These are phyloP conservation scores for Podaxis sp. DNA, from an alignment of 768 basidiomycete species.

Conservation along the genomic window DNA sequence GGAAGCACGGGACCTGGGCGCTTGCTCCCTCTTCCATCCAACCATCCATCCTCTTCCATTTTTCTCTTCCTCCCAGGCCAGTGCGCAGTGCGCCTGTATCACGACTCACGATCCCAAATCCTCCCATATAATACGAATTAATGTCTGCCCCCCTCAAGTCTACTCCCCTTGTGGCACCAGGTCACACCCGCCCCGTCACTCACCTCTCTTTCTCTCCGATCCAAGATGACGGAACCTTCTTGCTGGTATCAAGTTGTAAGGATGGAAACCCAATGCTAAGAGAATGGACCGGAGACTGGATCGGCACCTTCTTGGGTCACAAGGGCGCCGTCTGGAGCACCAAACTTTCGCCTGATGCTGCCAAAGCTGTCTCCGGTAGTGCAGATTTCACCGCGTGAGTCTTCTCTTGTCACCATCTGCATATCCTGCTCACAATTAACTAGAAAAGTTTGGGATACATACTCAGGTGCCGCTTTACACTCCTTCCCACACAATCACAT, in stretches of 20 bases:
- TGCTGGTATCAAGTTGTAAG: conserved; percentile 96
- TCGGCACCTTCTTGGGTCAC: conserved; percentile 86
- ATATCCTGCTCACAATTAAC: conserved; percentile 13
- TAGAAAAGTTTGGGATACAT: conserved; percentile 97
- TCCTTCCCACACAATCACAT: conserved; percentile 99
- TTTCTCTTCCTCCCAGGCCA: conserved; percentile 24
- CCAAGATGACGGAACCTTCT: conserved; percentile 79
- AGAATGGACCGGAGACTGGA: conserved; percentile 99
- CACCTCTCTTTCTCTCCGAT: conserved; percentile 90
- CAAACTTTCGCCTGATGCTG: conserved; percentile 82
- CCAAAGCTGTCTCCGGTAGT: conserved; percentile 86
- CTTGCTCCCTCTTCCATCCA: neutral
- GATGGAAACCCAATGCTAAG: conserved; percentile 98
- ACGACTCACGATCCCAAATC: conserved; percentile 35
- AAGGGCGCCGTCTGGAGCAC: conserved; percentile 98
- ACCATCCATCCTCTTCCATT: conserved; percentile 13
- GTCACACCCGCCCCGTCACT: conserved; percentile 84
- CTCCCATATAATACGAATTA: conserved; percentile 29
- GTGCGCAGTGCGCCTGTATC: conserved; percentile 53
- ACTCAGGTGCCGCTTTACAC: conserved; percentile 79
- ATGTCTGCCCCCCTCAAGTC: conserved; percentile 66
- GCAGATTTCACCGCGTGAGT: conserved; percentile 97
- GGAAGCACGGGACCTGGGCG: conserved; percentile 17
- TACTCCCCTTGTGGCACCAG: conserved; percentile 78
- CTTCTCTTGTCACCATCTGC: conserved; percentile 8